Conservation (phyloP, 306 rosid genomes). For the Corylus avellana region DNA sequence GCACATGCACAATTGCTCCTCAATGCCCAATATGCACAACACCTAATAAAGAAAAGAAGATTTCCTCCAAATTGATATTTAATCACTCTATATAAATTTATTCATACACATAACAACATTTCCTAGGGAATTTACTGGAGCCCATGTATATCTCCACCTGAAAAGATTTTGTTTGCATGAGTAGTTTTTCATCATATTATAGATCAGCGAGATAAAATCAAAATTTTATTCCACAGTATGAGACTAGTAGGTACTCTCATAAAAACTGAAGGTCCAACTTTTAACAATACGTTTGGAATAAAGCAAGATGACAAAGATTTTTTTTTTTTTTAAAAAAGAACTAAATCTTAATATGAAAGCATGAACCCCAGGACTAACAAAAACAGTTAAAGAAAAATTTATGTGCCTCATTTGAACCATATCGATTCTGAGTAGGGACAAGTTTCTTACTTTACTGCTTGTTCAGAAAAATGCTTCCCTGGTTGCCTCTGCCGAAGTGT, state of each 20-base stretch:
- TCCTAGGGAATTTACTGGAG: not conserved
- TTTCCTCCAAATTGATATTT: not conserved
- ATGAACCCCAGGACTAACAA: not conserved
- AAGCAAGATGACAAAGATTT: not conserved
- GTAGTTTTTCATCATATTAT: not conserved
- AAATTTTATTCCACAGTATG: not conserved
- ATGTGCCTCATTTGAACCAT: not conserved
- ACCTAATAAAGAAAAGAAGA: not conserved
- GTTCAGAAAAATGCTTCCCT: conserved; percentile 55
- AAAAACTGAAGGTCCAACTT: not conserved
- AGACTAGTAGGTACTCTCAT: not conserved
- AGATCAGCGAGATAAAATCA: not conserved
- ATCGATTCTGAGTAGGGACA: not conserved
- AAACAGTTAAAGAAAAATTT: not conserved
- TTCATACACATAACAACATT: not conserved
- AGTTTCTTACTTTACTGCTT: conserved; percentile 53
- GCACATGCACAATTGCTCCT: not conserved
- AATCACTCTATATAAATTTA: not conserved
- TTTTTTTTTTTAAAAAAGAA: too few relatives aligned
- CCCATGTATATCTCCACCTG: not conserved
- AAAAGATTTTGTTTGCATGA: conserved; percentile 4
- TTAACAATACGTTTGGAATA: not conserved
- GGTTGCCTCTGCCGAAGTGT: conserved; percentile 62
- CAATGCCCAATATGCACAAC: not conserved
- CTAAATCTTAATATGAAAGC: not conserved